Evolutionary conservation across 495 filamentous ascomycete genomes (phyloP), one percentile per base, ranked within the genome.

Genomic region (Penicillium soppii): DNA sequence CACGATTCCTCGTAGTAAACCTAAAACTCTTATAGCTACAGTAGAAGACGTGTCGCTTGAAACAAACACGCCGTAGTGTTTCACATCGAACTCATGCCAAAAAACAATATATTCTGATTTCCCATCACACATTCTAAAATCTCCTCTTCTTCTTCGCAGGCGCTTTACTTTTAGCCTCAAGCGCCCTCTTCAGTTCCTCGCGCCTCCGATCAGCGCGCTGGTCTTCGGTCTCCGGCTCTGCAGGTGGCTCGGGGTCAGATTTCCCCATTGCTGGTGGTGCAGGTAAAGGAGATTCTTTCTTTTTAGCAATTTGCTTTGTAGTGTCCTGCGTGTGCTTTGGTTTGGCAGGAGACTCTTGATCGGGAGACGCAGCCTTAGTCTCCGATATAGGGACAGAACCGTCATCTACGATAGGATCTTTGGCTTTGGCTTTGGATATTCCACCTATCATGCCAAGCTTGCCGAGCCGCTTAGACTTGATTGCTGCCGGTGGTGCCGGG

Each of bases 61-160:
- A 15, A n/a, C n/a, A n/a, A n/a, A n/a, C n/a, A n/a, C n/a, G n/a
- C n/a, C n/a, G n/a, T n/a, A n/a, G n/a, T n/a, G n/a, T n/a, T n/a
- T n/a, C n/a, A n/a, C n/a, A n/a, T n/a, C n/a, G n/a, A n/a, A n/a
- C n/a, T n/a, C n/a, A n/a, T n/a, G n/a, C n/a, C n/a, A n/a, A n/a
- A n/a, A n/a, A n/a, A n/a, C n/a, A n/a, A n/a, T n/a, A n/a, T n/a
- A n/a, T n/a, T n/a, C 2, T 15, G 8, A 35, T 26, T 12, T 16
- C 12, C 7, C 8, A 4, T 8, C 8, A 13, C 7, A 8, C 26
- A 10, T 27, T 15, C 27, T 58, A 83, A 54, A 83, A 91, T 46
- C 78, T 86, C 43, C 86, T 74, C 62, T 87, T 91, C 70, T 87
- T 89, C 63, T 78, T 81, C 10, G 76, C 76, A 7, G 74, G 79